These are phyloP conservation scores for Salicornia ramosissima DNA, from an alignment of 148 eudicot genomes.

Conservation along the genomic window DNA sequence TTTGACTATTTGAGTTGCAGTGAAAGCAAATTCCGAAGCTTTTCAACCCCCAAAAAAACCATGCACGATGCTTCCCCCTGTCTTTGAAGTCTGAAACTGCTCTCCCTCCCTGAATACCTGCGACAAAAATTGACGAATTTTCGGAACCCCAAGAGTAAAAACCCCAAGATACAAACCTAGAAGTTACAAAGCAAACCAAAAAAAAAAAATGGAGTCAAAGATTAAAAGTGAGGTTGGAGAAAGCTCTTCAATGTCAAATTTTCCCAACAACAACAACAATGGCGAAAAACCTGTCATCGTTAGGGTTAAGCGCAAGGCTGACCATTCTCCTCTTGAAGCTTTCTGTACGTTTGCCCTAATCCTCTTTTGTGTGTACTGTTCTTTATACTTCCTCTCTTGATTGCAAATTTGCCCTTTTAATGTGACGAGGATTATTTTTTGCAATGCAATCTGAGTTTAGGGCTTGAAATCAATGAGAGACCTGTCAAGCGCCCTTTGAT, in stretches of 20 bases:
- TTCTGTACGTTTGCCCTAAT: constrained; percentile 24
- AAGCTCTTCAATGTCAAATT: constrained; percentile 14
- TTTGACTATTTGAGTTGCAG: no score
- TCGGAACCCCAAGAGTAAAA: no score
- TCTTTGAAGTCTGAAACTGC: no score
- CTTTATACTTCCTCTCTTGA: neutral
- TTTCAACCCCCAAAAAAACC: no score
- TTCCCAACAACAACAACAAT: neutral
- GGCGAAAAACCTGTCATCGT: constrained; percentile 32
- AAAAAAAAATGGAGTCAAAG: neutral
- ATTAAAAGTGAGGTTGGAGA: constrained; percentile 17
- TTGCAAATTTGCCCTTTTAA: neutral
- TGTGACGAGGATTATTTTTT: neutral
- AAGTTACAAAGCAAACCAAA: no score
- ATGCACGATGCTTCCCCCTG: no score
- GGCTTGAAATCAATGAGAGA: constrained; percentile 48
- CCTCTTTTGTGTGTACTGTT: neutral
- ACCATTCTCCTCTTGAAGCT: constrained; percentile 42
- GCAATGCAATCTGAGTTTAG: constrained; percentile 3
- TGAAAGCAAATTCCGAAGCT: no score
- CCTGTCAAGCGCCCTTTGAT: constrained; percentile 39
- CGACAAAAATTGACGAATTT: no score
- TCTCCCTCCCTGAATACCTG: no score
- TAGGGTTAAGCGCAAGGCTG: constrained; percentile 41
- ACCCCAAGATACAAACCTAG: no score